Conservation (phyloP, 2,329 filamentous ascomycete genomes). For the Aphanocladium album region DNA sequence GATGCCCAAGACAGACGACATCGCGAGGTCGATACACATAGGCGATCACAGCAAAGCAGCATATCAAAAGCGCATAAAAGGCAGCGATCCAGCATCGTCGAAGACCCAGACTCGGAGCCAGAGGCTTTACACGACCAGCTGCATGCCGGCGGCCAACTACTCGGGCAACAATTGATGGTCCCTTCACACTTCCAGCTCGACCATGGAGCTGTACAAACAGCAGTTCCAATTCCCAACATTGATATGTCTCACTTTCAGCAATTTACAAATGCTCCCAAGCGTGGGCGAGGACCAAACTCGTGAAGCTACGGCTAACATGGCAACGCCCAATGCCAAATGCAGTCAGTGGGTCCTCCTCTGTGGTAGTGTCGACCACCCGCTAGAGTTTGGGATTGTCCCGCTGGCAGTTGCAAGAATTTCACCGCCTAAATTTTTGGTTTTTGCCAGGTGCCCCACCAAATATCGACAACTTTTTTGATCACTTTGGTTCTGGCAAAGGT, state of each 20-base stretch:
- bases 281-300: conserved; percentile 21
- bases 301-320: neutral
- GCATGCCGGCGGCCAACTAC: neutral
- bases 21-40: conserved; percentile 31
- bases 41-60: conserved; percentile 20
- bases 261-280: conserved; percentile 26
- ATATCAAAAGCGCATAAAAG: conserved; percentile 19
- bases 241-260: conserved; percentile 25
- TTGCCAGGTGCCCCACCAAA: conserved; percentile 26
- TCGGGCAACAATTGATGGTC: conserved; percentile 20
- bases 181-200: conserved; percentile 25
- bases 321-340: neutral
- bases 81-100: neutral
- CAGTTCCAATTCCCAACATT: conserved; percentile 25
- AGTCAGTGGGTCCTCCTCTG: conserved; percentile 6
- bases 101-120: neutral
- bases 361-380: neutral
- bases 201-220: conserved; percentile 20
- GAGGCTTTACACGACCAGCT: neutral
- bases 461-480: conserved; percentile 7
- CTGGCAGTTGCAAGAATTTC: conserved; percentile 12
- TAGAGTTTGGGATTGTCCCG: neutral
- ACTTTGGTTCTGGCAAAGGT: neutral
- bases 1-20: conserved; percentile 35
- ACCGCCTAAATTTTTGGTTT: conserved; percentile 29